Percentiles rank a stretch among this genome's conserved stretches.
Conservation (phyloP, 352 stramenopile species). For the Globisporangium parvum region DNA sequence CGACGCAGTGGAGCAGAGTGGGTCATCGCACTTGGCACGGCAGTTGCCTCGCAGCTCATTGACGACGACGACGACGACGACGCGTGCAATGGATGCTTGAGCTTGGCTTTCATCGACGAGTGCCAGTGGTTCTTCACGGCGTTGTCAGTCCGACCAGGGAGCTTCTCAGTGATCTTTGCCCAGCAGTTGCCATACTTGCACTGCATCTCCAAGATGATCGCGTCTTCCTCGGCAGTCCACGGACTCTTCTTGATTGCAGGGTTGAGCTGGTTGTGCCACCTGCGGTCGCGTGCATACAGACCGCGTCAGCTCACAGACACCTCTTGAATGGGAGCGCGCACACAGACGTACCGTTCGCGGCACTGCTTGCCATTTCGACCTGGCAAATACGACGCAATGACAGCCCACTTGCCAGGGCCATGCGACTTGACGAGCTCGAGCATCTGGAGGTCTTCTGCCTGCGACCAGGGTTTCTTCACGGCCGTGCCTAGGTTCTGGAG, state of each 20-base stretch:
- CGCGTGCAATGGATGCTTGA: constrained; percentile 18
- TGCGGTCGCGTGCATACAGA: constrained; percentile 13
- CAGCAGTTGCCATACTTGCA: constrained; percentile 92
- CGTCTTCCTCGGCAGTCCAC: constrained; percentile 83
- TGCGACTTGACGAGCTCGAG: constrained; percentile 46
- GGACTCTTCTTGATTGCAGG: constrained; percentile 70
- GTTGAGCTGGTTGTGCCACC: constrained; percentile 85
- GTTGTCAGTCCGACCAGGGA: constrained; percentile 95
- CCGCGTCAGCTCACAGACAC: too few relatives aligned
- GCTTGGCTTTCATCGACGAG: constrained; percentile 66
- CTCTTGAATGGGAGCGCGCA: too few relatives aligned
- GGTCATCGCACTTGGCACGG: background rate
- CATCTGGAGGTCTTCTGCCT: constrained; percentile 61
- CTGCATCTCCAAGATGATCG: constrained; percentile 80
- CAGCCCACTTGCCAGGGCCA: constrained; percentile 64
- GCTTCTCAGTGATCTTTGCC: constrained; percentile 95
- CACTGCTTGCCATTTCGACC: constrained; percentile 87
- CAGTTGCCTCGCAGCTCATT: background rate
- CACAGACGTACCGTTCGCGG: constrained; percentile 64
- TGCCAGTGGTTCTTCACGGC: constrained; percentile 98
- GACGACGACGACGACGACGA: background rate
- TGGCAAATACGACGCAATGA: constrained; percentile 79
- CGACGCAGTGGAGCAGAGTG: background rate
- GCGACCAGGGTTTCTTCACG: constrained; percentile 63
- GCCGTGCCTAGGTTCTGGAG: constrained; percentile 56